Evolutionary conservation across 1,284 basidiomycete genomes (phyloP), one percentile per base, ranked within the genome.

Genomic region (Ceratobasidium sp.): DNA sequence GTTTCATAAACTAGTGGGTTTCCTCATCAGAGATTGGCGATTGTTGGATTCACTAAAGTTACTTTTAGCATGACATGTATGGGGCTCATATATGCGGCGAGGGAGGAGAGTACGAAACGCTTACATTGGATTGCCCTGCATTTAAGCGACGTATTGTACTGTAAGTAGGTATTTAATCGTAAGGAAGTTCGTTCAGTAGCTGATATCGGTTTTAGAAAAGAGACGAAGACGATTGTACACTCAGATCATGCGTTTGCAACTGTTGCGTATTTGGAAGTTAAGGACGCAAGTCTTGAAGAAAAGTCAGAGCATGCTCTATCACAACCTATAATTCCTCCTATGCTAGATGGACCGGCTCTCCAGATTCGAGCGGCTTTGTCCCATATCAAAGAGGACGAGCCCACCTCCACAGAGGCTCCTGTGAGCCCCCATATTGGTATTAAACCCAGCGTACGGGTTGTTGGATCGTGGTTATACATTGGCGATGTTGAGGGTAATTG

Each of bases 61-160:
- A 78, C 26, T 57, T 64, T 50, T 80, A 96, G 94, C 94, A 97
- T 83, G 82, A 86, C 3, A 85, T 91, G 59, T 99, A 97, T 82
- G 96, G 96, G 0, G 92, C 94, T 0, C 98, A 99, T 84, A 90
- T 98, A 0, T 98, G 97, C 80, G 98, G 98, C 3, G 98, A 99
- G 86, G 98, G 98, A 2, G 98, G 98, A 1, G 98, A 99, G 86
- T 99, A 99, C 84, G 98, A 99, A 84, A 96, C 94, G 0, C 86
- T 99, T 77, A 98, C 97, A 0, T 86, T 97, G 26, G 95, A 99
- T 82, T 94, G 93, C 79, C 95, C 97, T 0, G 83, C 98, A 26
- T 99, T 98, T 89, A 94, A 94, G 81, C 88, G 89, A 65, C 88
- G 90, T 13, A 92, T 99, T 57, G 83, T 87, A 3, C 84, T 99